Base-by-base conservation (phyloP, 169 alveolate species). In the Theileria orientalis region DNA sequence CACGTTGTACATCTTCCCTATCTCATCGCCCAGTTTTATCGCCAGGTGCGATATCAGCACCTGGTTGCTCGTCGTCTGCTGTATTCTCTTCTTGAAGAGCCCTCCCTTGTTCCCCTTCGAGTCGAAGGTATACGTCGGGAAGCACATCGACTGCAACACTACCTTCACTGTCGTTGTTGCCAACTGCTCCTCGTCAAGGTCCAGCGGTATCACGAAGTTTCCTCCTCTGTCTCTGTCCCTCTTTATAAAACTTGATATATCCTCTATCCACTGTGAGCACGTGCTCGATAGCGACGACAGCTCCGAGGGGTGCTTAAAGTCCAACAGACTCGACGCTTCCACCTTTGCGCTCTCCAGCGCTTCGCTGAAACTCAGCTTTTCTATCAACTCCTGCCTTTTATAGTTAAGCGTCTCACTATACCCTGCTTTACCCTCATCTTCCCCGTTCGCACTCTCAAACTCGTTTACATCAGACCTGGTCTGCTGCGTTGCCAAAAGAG, bases 11-110 rank as follows among this genome's bases (percentile, higher is more conserved):
- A 71, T 71, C 27, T 83, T 83, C 41, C 83, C 82, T 5, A 88
- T 51, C 63, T 88, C 93, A n/a, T 88, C 92, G 23, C 93, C 93
- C 52, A 88, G 76, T 14, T 83, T 83, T 3, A 88, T 76, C 25
- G 93, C 91, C 27, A 86, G 71, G 61, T 88, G 90, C 1, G 91
- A 83, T 14, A 88, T 79, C 2, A 88, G 77, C 1, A 86, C 84
- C 72, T 88, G 93, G 69, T 88, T 84, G 1, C 91, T 66, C 19
- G 79, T 76, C 19, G 86, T 68, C 46, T 77, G 86, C 56, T 77
- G 86, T 14, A 74, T 73, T 11, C 79, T 63, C n/a, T 76, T 67
- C 54, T 42, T 72, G 80, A 71, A 67, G 83, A 64, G 63, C 47
- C 72, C 83, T 5, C 79, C 87, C 61, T 42, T 84, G 56, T 76